A percentile compares a stretch with the other conserved stretches of the same genome.
phyloP scores from a whole-genome alignment of 2,329 filamentous ascomycete species.

The Nigrospora osmanthi region DNA sequence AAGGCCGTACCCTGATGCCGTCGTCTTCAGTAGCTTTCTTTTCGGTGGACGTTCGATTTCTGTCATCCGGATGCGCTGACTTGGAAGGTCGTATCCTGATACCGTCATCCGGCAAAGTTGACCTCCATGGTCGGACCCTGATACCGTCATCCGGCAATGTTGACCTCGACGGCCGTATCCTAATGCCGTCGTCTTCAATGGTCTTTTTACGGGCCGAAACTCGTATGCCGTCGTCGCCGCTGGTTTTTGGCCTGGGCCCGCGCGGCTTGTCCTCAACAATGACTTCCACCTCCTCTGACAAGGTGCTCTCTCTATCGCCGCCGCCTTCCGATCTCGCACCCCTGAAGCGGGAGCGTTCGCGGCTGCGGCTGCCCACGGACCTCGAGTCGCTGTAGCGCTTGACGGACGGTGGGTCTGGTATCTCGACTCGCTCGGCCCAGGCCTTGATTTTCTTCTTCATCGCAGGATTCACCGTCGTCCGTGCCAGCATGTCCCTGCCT shows the following conservation, averaged over 20 bases:
- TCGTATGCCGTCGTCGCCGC: conserved; percentile 32
- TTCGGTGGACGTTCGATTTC: conserved; percentile 1
- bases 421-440: conserved; percentile 51
- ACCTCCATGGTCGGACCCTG: conserved; percentile 10
- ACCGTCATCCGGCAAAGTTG: conserved; percentile 15
- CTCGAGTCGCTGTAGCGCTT: conserved; percentile 27
- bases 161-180: conserved; percentile 5
- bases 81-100: conserved; percentile 6
- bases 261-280: conserved; percentile 6
- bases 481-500: conserved; percentile 51
- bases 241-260: not conserved
- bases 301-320: conserved; percentile 11
- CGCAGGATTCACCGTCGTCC: conserved; percentile 44
- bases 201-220: conserved; percentile 28
- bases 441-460: conserved; percentile 53
- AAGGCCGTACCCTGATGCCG: conserved; percentile 17
- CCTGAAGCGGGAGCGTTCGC: conserved; percentile 30
- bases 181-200: conserved; percentile 11
- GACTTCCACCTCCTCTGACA: conserved; percentile 12
- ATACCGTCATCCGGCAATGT: not conserved
- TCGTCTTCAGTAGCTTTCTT: conserved; percentile 15
- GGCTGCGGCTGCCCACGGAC: conserved; percentile 27
- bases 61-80: not conserved
- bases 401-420: conserved; percentile 30
- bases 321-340: not conserved